Evolutionary conservation across 345 rosid genomes (phyloP).

Genomic region (Populus pruinosa): DNA sequence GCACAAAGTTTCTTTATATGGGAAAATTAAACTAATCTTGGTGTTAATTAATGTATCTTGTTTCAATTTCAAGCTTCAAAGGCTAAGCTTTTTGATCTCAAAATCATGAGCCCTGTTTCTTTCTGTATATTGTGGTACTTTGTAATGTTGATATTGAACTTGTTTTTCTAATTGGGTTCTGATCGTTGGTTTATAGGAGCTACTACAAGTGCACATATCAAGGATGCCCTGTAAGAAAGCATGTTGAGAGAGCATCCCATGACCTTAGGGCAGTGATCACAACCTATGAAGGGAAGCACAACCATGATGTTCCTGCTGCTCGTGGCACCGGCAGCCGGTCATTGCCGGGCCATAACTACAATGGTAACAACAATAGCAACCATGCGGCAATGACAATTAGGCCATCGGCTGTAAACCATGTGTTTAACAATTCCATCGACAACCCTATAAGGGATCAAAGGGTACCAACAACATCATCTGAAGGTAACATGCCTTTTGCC

Average conservation of each 20-base stretch:
- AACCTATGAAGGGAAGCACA: constrained; percentile 94
- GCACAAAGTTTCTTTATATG: not conserved
- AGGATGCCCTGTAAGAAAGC: constrained; percentile 88
- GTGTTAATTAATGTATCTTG: not conserved
- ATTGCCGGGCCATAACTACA: constrained; percentile 19
- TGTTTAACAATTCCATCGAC: constrained; percentile 16
- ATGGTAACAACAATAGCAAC: constrained; percentile 25
- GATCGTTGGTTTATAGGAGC: constrained; percentile 47
- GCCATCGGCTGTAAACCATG: constrained; percentile 26
- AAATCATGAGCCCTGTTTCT: not conserved
- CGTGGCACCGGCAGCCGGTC: constrained; percentile 64
- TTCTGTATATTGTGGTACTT: not conserved
- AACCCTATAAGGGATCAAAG: constrained; percentile 28
- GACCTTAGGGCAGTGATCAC: constrained; percentile 84
- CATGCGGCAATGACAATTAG: constrained; percentile 29
- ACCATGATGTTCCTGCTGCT: constrained; percentile 80
- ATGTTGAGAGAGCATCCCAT: constrained; percentile 84
- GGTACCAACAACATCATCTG: constrained; percentile 15
- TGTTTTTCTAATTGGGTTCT: not conserved
- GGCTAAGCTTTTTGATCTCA: not conserved
- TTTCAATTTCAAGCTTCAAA: not conserved
- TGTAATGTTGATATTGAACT: not conserved
- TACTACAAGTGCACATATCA: constrained; percentile 81
- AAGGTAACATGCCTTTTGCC: constrained; percentile 40
- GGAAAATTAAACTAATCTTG: not conserved